Conservation (phyloP, 1,139 yeast genomes). For the Kodamaea arcana region DNA sequence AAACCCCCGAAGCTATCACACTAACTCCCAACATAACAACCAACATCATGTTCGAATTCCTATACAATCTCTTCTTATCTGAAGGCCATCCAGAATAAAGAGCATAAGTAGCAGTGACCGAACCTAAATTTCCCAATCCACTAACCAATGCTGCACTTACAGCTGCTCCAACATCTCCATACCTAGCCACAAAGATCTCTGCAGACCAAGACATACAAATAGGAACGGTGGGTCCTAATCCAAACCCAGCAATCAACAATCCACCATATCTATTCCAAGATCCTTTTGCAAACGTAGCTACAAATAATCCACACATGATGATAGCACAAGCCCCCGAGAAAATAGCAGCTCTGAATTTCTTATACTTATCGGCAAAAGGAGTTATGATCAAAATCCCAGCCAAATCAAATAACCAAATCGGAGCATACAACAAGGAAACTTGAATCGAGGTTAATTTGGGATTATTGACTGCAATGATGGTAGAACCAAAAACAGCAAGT, state of each 20-base stretch:
- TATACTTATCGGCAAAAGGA: slow-evolving; percentile 72
- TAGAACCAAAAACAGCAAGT: slow-evolving; percentile 78
- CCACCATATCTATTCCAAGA: slow-evolving; percentile 81
- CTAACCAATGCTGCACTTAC: slow-evolving; percentile 79
- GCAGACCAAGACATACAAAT: slow-evolving; percentile 85
- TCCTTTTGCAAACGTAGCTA: slow-evolving; percentile 70
- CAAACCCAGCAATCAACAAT: slow-evolving; percentile 74
- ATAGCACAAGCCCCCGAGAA: slow-evolving; percentile 60
- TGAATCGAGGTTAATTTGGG: slow-evolving; percentile 62
- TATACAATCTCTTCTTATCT: slow-evolving; percentile 57
- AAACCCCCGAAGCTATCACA: slow-evolving; percentile 46
- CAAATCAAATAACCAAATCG: slow-evolving; percentile 84
- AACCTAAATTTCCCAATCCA: slow-evolving; percentile 83
- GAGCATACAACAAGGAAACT: slow-evolving; percentile 75
- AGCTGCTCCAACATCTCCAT: slow-evolving; percentile 85
- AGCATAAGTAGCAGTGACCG: slow-evolving; percentile 83
- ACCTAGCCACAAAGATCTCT: slow-evolving; percentile 64
- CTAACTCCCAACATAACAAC: slow-evolving; percentile 72
- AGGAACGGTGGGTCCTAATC: slow-evolving; percentile 88
- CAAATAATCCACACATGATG: slow-evolving; percentile 70
- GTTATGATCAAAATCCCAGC: slow-evolving; percentile 74
- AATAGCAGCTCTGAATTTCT: slow-evolving; percentile 53
- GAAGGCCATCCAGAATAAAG: slow-evolving; percentile 85
- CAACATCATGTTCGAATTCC: slow-evolving; percentile 79
- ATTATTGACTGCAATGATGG: slow-evolving; percentile 66